phyloP scores from a whole-genome alignment of 2,329 filamentous ascomycete species.

The Apiospora marii region DNA sequence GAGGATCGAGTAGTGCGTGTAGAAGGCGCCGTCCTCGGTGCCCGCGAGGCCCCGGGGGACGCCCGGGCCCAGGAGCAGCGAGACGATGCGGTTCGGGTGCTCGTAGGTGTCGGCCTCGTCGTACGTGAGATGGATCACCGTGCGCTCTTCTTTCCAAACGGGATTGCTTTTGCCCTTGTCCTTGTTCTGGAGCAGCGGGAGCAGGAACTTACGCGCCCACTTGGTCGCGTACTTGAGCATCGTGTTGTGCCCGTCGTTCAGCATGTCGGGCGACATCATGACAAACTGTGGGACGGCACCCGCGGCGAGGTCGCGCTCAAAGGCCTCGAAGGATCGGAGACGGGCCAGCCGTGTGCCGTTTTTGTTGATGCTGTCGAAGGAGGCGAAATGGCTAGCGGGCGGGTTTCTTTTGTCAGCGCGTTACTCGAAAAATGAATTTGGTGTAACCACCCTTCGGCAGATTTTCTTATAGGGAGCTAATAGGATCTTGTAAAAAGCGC shows the following conservation, averaged over 20 bases:
- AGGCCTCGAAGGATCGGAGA: slow-evolving; percentile 69
- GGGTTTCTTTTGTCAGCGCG: slow-evolving; percentile 28
- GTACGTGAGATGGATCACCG: slow-evolving; percentile 78
- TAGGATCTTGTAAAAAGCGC: background rate
- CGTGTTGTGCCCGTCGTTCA: slow-evolving; percentile 75
- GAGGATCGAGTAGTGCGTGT: slow-evolving; percentile 63
- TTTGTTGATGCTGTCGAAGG: slow-evolving; percentile 50
- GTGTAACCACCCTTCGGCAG: slow-evolving; percentile 23
- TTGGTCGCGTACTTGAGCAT: slow-evolving; percentile 72
- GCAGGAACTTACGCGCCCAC: slow-evolving; percentile 74
- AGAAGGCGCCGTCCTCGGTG: slow-evolving; percentile 73
- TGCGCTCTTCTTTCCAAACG: slow-evolving; percentile 80
- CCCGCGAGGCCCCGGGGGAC: slow-evolving; percentile 69
- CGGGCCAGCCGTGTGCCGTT: slow-evolving; percentile 59
- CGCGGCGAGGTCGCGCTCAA: slow-evolving; percentile 63
- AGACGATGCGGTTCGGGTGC: slow-evolving; percentile 72
- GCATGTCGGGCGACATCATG: slow-evolving; percentile 70
- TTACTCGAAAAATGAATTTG: background rate
- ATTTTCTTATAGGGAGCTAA: slow-evolving; percentile 30
- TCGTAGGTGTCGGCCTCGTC: slow-evolving; percentile 79
- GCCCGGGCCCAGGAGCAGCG: slow-evolving; percentile 76
- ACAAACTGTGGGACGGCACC: slow-evolving; percentile 70
- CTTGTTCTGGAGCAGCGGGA: slow-evolving; percentile 66
- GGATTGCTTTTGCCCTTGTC: too few relatives aligned
- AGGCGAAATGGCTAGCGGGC: slow-evolving; percentile 45